Evolutionary conservation across 1,284 basidiomycete genomes (phyloP).

Genomic region (Moesziomyces sp.): DNA sequence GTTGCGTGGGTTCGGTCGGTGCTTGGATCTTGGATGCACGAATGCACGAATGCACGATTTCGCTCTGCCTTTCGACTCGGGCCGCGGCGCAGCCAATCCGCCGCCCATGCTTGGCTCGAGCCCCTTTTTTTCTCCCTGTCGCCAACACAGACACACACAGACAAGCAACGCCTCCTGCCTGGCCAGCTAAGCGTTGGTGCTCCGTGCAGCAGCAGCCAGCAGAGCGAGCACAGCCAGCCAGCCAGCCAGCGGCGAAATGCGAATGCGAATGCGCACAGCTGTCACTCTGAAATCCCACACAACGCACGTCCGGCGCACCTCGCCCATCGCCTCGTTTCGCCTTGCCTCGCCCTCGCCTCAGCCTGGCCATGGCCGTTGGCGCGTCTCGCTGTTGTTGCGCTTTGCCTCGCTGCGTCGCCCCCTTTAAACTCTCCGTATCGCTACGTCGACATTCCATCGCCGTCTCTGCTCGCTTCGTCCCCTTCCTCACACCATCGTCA

Average conservation of each 20-base stretch:
- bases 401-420: neutral
- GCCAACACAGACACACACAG: slow-evolving; percentile 29
- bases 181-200: neutral
- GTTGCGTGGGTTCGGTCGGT: slow-evolving; percentile 31
- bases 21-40: slow-evolving; percentile 8
- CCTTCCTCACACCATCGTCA: slow-evolving; percentile 20
- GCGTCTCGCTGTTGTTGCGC: neutral
- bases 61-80: neutral
- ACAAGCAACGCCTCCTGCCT: neutral
- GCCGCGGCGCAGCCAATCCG: too few species aligned
- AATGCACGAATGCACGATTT: slow-evolving; percentile 25
- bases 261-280: neutral
- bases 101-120: slow-evolving; percentile 20
- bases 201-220: slow-evolving; percentile 3
- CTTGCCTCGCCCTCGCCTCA: too few species aligned
- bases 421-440: slow-evolving; percentile 30
- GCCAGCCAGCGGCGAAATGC: neutral
- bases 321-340: neutral
- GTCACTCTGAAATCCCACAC: neutral
- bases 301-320: neutral
- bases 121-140: slow-evolving; percentile 25
- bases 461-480: slow-evolving; percentile 5
- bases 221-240: neutral
- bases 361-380: neutral
- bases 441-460: slow-evolving; percentile 11